Evolutionary conservation across 2,329 filamentous ascomycete species (phyloP), one percentile per base, ranked within the genome.

Genomic region (Cryphonectria carpinicola): DNA sequence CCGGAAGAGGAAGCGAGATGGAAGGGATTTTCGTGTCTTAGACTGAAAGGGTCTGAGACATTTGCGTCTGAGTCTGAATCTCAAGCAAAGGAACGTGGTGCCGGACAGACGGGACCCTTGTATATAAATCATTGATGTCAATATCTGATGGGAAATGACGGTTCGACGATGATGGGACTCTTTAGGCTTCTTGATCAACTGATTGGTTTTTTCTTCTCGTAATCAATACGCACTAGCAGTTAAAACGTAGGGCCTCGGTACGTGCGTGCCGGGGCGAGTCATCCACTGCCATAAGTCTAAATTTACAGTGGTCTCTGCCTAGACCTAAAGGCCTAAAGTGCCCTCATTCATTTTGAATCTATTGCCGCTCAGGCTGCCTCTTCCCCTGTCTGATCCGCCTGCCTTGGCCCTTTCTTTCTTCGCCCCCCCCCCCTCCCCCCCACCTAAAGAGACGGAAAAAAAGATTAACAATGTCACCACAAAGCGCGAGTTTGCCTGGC

Each of bases 1-100:
- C 39, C 37, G 7, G 39, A 19, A 19, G 13, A n/a, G n/a, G 39
- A 64, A 64, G 61, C 61, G 61, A 64, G 41, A 28, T 64, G 39
- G 61, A 46, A 32, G 39, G 39, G 39, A 58, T 14, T 25, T 64
- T 32, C n/a, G 61, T 64, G 61, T 64, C 61, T 64, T 64, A 46
- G 61, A 46, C 41, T 4, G 2, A 43, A 25, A 25, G 32, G 61
- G 61, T 46, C 37, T 64, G 61, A 46, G 37, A 43, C 61, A 43
- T 28, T 32, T n/a, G 3, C 13, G 58, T 19, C 39, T 10, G n/a
- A 25, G 22, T 49, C 46, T n/a, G 46, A 49, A n/a, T n/a, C 22
- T n/a, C 22, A n/a, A n/a, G 61, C n/a, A n/a, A 46, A 64, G 61
- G 61, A 39, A 32, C 39, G 35, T n/a, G 25, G 14, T 10, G 25